Percentiles rank a stretch among this genome's conserved stretches.
Conservation (phyloP, 352 stramenopile genomes). For the Globisporangium camurandrum region DNA sequence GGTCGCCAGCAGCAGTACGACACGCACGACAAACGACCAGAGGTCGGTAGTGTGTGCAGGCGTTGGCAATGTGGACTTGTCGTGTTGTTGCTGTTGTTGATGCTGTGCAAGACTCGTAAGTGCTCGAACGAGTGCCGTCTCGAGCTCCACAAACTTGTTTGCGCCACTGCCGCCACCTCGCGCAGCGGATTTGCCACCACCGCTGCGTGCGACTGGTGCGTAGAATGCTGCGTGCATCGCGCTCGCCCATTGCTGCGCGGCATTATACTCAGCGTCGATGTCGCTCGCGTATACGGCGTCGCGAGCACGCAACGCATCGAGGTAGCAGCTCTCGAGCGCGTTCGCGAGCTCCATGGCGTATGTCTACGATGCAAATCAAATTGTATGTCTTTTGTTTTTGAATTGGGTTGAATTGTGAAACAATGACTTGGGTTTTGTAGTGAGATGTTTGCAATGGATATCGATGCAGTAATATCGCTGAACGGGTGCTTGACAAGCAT, state of each 20-base stretch:
- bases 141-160: slow-evolving; percentile 51
- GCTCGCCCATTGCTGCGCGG: slow-evolving; percentile 13
- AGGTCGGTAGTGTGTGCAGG: slow-evolving; percentile 9
- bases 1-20: slow-evolving; percentile 26
- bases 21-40: slow-evolving; percentile 29
- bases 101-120: slow-evolving; percentile 10
- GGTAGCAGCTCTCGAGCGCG: neutral
- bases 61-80: neutral
- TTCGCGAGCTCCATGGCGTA: neutral
- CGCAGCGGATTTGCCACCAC: neutral
- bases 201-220: slow-evolving; percentile 9
- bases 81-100: slow-evolving; percentile 3
- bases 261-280: neutral
- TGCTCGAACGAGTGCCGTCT: slow-evolving; percentile 20
- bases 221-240: slow-evolving; percentile 28
- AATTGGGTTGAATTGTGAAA: too few species aligned
- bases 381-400: too few species aligned
- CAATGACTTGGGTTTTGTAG: too few species aligned
- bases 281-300: too few species aligned
- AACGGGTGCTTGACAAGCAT: too few species aligned
- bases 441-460: too few species aligned
- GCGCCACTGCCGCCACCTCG: too few species aligned
- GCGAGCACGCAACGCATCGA: neutral
- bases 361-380: neutral
- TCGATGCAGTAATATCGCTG: too few species aligned